These are phyloP conservation scores for Scenedesmus sp. DNA, from an alignment of 163 green algal genomes.

Conservation along the genomic window DNA sequence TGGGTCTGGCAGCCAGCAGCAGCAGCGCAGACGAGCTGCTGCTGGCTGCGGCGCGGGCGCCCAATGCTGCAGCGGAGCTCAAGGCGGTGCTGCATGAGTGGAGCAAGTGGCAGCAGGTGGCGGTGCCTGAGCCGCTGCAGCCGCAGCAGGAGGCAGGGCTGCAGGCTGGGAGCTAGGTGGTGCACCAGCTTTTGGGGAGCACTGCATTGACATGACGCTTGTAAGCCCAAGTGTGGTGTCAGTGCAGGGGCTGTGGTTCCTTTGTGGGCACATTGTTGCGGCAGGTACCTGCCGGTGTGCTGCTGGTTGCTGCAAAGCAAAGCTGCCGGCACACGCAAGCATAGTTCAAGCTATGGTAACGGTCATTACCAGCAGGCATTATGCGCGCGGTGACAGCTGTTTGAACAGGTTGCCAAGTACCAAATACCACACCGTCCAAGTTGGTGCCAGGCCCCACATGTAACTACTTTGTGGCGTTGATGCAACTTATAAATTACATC, in stretches of 20 bases:
- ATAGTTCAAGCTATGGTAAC: too few relatives aligned
- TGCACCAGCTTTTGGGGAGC: not conserved
- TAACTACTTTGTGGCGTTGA: too few relatives aligned
- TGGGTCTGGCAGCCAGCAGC: constrained; percentile 23
- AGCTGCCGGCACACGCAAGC: too few relatives aligned
- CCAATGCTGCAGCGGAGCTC: not conserved
- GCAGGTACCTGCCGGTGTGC: too few relatives aligned
- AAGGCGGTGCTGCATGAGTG: constrained; percentile 32
- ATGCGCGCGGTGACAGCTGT: too few relatives aligned
- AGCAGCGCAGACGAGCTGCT: constrained; percentile 12
- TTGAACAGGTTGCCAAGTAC: too few relatives aligned
- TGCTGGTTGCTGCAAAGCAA: too few relatives aligned
- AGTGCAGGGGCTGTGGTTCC: not conserved
- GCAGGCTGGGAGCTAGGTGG: not conserved
- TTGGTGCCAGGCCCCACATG: too few relatives aligned
- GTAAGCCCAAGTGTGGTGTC: not conserved
- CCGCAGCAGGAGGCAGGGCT: not conserved
- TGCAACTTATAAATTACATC: too few relatives aligned
- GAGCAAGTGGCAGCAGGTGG: constrained; percentile 26
- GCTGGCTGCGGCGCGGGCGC: not conserved
- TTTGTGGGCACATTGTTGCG: too few relatives aligned
- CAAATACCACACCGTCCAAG: too few relatives aligned
- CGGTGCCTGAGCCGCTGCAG: not conserved
- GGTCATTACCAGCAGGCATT: too few relatives aligned
- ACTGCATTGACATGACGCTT: not conserved